phyloP scores from a whole-genome alignment of 179 eudicot species.

The Silene vulgaris region DNA sequence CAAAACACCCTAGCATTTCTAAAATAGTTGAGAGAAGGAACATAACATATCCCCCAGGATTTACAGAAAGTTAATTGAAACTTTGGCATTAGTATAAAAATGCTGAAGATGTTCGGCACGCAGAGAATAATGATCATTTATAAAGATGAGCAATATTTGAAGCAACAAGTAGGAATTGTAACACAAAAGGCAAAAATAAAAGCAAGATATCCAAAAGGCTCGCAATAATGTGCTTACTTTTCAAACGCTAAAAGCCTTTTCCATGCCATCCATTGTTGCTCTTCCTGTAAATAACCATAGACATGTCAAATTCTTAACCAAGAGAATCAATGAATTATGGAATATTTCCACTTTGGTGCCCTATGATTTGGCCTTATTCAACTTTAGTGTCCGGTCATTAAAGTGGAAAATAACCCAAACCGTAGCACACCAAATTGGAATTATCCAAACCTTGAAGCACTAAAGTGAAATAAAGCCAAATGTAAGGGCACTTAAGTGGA shows the following conservation, averaged over 20 bases:
- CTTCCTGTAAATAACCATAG: slow-evolving; percentile 54
- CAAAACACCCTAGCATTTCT: not conserved
- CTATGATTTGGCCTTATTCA: too few relatives aligned
- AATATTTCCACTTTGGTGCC: too few relatives aligned
- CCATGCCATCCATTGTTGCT: slow-evolving; percentile 93
- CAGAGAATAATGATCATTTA: not conserved
- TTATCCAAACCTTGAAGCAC: too few relatives aligned
- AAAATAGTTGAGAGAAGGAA: slow-evolving; percentile 11
- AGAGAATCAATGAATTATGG: not conserved
- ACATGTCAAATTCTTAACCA: slow-evolving; percentile 14
- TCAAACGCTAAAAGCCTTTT: slow-evolving; percentile 79
- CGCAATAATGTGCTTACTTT: slow-evolving; percentile 52
- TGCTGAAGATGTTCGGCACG: not conserved
- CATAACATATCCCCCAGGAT: not conserved
- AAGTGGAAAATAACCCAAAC: too few relatives aligned
- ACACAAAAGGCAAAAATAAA: not conserved
- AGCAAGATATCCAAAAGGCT: not conserved
- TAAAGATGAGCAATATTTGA: not conserved
- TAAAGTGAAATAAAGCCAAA: too few relatives aligned
- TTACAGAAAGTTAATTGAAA: not conserved
- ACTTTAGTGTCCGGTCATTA: too few relatives aligned
- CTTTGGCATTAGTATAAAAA: not conserved
- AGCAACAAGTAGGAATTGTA: not conserved
- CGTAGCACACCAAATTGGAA: too few relatives aligned
- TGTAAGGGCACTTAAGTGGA: too few relatives aligned